Percentiles rank a stretch among this genome's conserved stretches.
These are phyloP conservation scores for Tylopilus orsonianus DNA, from an alignment of 1,284 basidiomycete genomes.

Conservation along the genomic window DNA sequence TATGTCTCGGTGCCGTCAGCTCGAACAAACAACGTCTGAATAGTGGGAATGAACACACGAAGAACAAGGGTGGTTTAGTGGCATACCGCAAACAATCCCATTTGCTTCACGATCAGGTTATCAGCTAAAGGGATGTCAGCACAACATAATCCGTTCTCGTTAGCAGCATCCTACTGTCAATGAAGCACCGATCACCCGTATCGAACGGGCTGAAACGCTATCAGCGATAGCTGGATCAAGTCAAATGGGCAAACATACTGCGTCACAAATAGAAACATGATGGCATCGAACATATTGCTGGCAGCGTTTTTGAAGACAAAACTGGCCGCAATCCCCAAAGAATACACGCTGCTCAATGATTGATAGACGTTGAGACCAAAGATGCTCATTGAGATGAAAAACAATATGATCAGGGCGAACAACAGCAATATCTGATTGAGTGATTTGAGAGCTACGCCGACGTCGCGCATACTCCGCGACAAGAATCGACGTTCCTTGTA, in stretches of 20 bases:
- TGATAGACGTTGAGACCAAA: constrained; percentile 64
- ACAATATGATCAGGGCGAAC: constrained; percentile 61
- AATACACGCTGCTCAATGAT: constrained; percentile 67
- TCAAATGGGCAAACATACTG: constrained; percentile 48
- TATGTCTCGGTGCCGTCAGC: constrained; percentile 73
- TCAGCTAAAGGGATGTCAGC: constrained; percentile 43
- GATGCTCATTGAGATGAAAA: constrained; percentile 71
- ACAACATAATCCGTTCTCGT: neutral
- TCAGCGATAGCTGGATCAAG: constrained; percentile 17
- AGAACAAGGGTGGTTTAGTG: constrained; percentile 14
- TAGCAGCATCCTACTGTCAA: constrained; percentile 47
- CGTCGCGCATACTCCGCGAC: constrained; percentile 71
- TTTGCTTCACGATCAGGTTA: constrained; percentile 72
- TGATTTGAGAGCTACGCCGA: constrained; percentile 60
- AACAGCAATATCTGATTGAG: constrained; percentile 62
- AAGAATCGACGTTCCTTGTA: constrained; percentile 76
- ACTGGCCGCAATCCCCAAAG: constrained; percentile 65
- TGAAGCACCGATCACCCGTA: constrained; percentile 74
- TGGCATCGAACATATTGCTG: constrained; percentile 69
- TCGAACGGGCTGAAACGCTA: constrained; percentile 58
- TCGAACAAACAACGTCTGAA: constrained; percentile 62
- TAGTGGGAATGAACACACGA: constrained; percentile 8
- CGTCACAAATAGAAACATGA: constrained; percentile 78
- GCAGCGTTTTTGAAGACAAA: constrained; percentile 77
- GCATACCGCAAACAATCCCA: constrained; percentile 66